phyloP scores from a whole-genome alignment of 2,329 filamentous ascomycete species.

The Xylariomycetidae sp. region DNA sequence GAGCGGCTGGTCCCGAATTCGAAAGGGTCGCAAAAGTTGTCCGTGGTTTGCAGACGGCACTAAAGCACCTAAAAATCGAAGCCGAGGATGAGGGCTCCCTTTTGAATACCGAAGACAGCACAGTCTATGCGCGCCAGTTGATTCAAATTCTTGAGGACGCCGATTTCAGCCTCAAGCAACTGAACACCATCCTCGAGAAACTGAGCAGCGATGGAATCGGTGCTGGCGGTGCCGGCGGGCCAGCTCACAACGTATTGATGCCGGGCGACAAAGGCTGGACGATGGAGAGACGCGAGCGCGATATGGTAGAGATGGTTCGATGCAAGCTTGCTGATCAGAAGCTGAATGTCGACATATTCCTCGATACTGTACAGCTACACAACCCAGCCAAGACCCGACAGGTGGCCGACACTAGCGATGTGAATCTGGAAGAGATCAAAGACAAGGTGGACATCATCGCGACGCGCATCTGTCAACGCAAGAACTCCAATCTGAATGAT shows the following conservation, averaged over 20 bases:
- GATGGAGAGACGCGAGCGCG: constrained; percentile 31
- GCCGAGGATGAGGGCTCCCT: constrained; percentile 52
- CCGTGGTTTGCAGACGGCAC: constrained; percentile 48
- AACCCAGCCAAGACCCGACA: constrained; percentile 36
- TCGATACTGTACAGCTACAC: constrained; percentile 53
- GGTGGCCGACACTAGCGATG: constrained; percentile 31
- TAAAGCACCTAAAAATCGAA: constrained; percentile 56
- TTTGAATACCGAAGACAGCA: constrained; percentile 38
- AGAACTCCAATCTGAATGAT: constrained; percentile 33
- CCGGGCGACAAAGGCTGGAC: constrained; percentile 28
- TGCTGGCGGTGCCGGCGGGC: constrained; percentile 16
- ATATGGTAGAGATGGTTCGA: constrained; percentile 38
- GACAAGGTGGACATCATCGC: constrained; percentile 58
- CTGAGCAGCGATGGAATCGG: constrained; percentile 28
- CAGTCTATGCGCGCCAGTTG: constrained; percentile 46
- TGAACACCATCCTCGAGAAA: constrained; percentile 48
- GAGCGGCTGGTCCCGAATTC: constrained; percentile 44
- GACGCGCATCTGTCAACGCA: constrained; percentile 41
- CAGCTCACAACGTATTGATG: constrained; percentile 22
- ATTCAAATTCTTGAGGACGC: constrained; percentile 50
- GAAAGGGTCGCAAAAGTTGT: constrained; percentile 46
- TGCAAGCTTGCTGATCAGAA: constrained; percentile 48
- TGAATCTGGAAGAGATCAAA: constrained; percentile 49
- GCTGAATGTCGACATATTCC: constrained; percentile 49
- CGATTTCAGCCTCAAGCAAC: constrained; percentile 49